Percentiles rank a stretch among this genome's conserved stretches.
Evolutionary conservation across 2,329 filamentous ascomycete species (phyloP).

Genomic region (Claviceps pusilla): DNA sequence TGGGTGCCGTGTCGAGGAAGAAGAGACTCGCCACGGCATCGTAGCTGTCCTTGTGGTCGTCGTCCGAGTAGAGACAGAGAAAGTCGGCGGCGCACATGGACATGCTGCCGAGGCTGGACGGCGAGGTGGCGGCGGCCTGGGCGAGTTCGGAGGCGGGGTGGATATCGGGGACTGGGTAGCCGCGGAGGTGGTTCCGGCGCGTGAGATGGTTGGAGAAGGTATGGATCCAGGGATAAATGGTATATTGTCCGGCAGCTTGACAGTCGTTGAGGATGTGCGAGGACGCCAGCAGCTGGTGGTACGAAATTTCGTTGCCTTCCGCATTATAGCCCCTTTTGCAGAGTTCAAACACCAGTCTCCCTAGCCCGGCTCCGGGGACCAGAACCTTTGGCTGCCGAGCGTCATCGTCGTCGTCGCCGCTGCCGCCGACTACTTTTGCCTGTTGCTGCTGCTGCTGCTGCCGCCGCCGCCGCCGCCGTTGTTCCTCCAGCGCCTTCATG

Average conservation of each 20-base stretch:
- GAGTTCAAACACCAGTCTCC: conserved; percentile 77
- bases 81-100: conserved; percentile 91
- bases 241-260: conserved; percentile 44
- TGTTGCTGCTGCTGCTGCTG: conserved; percentile 18
- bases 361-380: conserved; percentile 80
- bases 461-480: conserved; percentile 19
- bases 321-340: conserved; percentile 55
- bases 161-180: conserved; percentile 65
- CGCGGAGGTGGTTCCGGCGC: conserved; percentile 58
- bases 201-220: conserved; percentile 74
- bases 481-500: conserved; percentile 44
- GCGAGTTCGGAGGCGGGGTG: conserved; percentile 48
- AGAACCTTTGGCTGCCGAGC: conserved; percentile 47
- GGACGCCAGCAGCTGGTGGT: conserved; percentile 85
- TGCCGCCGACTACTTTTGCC: not conserved
- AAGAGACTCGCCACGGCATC: conserved; percentile 83
- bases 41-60: conserved; percentile 46
- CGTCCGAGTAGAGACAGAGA: conserved; percentile 62
- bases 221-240: conserved; percentile 72
- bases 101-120: conserved; percentile 50
- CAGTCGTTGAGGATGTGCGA: conserved; percentile 61
- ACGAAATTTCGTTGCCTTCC: conserved; percentile 93
- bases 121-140: conserved; percentile 9
- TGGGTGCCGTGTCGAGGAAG: conserved; percentile 94
- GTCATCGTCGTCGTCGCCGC: conserved; percentile 15